Evolutionary conservation across 371 early-diverging fungal genomes (phyloP), one percentile per base, ranked within the genome.

Genomic region (Nosema bombycis): DNA sequence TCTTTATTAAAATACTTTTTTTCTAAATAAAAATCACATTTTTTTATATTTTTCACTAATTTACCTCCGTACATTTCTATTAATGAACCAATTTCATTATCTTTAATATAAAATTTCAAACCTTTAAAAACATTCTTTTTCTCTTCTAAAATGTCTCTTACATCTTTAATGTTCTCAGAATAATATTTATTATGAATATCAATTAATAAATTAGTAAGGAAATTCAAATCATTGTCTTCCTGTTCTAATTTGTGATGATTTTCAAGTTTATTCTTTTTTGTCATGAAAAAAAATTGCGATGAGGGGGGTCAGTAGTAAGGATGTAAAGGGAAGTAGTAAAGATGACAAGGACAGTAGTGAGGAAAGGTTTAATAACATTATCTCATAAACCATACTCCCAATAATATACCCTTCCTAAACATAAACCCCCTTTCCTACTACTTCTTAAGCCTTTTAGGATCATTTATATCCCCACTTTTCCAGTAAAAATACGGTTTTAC

Each of bases 401-500:
- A n/a, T n/a, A n/a, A n/a, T n/a, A n/a, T n/a, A n/a, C n/a, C n/a
- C n/a, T n/a, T n/a, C n/a, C n/a, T n/a, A n/a, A n/a, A n/a, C n/a
- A n/a, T n/a, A n/a, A n/a, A n/a, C n/a, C n/a, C n/a, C n/a, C n/a
- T n/a, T n/a, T n/a, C n/a, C n/a, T n/a, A n/a, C n/a, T n/a, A n/a
- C n/a, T n/a, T n/a, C n/a, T 62, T 54, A 23, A 80, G 46, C 23
- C 28, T 28, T 54, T 56, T 56, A n/a, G 83, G 81, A 70, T 82
- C 80, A 72, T 83, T 85, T 37, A 85, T 77, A 62, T 85, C 83
- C 30, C 69, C 80, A 28, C 60, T 38, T 29, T 79, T 38, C 62
- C 75, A 82, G 60, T 76, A 82, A 62, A 55, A 62, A 72, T 77
- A 85, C 18, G 84, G 86, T 57, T 73, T 63, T 23, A 85, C 66